Conservation (phyloP, 305 asterid species). For the Plantago rigida region DNA sequence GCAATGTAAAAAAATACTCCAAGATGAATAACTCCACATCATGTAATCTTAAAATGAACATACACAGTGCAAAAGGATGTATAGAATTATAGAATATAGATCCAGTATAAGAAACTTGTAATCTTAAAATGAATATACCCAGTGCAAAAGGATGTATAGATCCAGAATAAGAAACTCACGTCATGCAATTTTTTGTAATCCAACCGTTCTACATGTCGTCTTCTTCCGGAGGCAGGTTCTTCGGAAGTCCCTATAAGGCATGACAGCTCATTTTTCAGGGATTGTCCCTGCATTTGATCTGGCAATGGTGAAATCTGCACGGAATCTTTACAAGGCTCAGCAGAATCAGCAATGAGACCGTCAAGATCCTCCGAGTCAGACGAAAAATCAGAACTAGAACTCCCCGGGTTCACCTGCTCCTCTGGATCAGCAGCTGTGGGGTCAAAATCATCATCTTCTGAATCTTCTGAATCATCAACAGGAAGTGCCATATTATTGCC, state of each 20-base stretch:
- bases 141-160: neutral
- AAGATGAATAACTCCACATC: neutral
- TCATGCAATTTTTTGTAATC: constrained; percentile 75
- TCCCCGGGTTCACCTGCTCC: constrained; percentile 40
- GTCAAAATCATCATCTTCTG: constrained; percentile 81
- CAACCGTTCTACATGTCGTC: constrained; percentile 65
- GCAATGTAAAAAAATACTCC: neutral
- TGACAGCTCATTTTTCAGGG: constrained; percentile 49
- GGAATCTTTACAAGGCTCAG: constrained; percentile 31
- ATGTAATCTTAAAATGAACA: neutral
- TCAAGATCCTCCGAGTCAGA: constrained; percentile 88
- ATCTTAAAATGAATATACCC: neutral
- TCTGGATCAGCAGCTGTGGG: constrained; percentile 50
- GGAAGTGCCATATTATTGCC: constrained; percentile 45
- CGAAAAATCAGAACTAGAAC: constrained; percentile 80
- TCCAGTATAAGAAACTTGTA: too few relatives aligned
- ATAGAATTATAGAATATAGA: too few relatives aligned
- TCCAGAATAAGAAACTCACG: constrained; percentile 45
- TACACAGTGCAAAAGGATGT: too few relatives aligned
- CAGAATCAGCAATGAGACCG: constrained; percentile 43
- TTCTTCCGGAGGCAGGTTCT: constrained; percentile 46
- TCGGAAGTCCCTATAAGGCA: constrained; percentile 44
- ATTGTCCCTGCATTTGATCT: constrained; percentile 21
- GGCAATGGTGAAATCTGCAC: constrained; percentile 23
- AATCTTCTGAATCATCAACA: constrained; percentile 96